Conservation (phyloP, 2,329 filamentous ascomycete species). For the Dothideomycetidae sp. region DNA sequence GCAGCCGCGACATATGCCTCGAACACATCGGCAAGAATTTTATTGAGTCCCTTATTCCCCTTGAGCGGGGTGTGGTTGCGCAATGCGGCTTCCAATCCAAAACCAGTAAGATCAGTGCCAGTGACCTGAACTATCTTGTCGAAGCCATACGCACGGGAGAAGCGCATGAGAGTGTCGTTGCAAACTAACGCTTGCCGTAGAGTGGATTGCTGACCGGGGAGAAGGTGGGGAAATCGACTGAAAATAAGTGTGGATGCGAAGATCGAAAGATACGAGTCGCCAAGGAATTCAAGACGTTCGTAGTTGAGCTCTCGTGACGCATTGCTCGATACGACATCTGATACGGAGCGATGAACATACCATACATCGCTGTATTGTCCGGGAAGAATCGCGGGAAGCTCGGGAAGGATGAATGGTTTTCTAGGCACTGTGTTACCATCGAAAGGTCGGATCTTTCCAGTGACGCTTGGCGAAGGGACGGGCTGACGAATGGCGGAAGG, state of each 20-base stretch:
- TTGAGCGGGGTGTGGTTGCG: conserved; percentile 9
- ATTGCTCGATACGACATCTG: conserved; percentile 15
- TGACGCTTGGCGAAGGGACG: neutral
- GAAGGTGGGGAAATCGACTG: conserved; percentile 50
- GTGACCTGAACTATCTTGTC: conserved; percentile 46
- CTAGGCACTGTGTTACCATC: neutral
- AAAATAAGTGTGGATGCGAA: conserved; percentile 64
- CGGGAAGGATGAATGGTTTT: conserved; percentile 15
- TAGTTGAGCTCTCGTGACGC: conserved; percentile 38
- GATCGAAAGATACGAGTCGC: conserved; percentile 72
- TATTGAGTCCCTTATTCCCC: conserved; percentile 44
- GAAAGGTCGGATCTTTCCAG: neutral
- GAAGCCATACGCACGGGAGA: conserved; percentile 56
- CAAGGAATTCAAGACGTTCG: conserved; percentile 76
- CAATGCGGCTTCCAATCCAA: conserved; percentile 19
- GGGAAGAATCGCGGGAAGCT: conserved; percentile 17
- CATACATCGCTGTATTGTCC: conserved; percentile 16
- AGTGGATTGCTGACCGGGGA: conserved; percentile 57
- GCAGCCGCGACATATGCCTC: conserved; percentile 79
- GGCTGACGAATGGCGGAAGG: neutral
- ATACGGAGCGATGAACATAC: conserved; percentile 22
- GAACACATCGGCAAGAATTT: conserved; percentile 75
- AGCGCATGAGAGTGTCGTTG: conserved; percentile 62
- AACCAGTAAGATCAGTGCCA: conserved; percentile 18
- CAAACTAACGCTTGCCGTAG: conserved; percentile 67